Conservation (phyloP, 805 yeast species). For the Ogataea nitratoaversa region DNA sequence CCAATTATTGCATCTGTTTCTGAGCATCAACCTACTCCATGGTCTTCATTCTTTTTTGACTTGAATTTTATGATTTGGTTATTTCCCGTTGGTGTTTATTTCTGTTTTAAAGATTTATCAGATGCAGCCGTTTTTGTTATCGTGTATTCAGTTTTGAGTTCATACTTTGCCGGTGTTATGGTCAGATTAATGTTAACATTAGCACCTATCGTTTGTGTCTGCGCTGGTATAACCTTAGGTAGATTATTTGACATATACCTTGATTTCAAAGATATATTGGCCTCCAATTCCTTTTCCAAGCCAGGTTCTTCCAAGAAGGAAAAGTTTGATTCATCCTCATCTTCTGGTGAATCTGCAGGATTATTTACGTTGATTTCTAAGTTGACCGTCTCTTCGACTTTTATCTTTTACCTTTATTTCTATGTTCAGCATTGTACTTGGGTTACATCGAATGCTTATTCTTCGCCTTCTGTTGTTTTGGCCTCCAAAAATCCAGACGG, state of each 20-base stretch:
- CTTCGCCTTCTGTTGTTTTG: slow-evolving; percentile 95
- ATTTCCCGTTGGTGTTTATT: slow-evolving; percentile 95
- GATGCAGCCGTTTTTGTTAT: slow-evolving; percentile 93
- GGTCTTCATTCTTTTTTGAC: slow-evolving; percentile 98
- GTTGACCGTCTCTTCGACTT: slow-evolving; percentile 58
- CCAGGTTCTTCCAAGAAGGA: neutral
- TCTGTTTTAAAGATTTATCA: slow-evolving; percentile 81
- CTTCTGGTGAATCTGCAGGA: slow-evolving; percentile 1
- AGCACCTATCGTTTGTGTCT: slow-evolving; percentile 93
- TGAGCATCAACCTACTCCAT: slow-evolving; percentile 99
- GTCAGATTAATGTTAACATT: slow-evolving; percentile 94
- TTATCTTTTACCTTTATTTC: slow-evolving; percentile 66
- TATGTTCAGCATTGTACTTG: slow-evolving; percentile 95
- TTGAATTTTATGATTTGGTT: slow-evolving; percentile 91
- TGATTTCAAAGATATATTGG: slow-evolving; percentile 50
- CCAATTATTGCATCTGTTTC: slow-evolving; percentile 98
- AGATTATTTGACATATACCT: slow-evolving; percentile 78
- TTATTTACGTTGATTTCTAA: slow-evolving; percentile 47
- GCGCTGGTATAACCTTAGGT: slow-evolving; percentile 85
- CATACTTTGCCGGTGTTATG: slow-evolving; percentile 99
- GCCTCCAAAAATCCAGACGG: slow-evolving; percentile 86
- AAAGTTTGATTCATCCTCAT: neutral
- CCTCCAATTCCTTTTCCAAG: no score
- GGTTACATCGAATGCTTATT: slow-evolving; percentile 94
- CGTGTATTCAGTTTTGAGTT: slow-evolving; percentile 87